phyloP scores from a whole-genome alignment of 2,329 filamentous ascomycete species.

The Pseudogymnoascus sp. region DNA sequence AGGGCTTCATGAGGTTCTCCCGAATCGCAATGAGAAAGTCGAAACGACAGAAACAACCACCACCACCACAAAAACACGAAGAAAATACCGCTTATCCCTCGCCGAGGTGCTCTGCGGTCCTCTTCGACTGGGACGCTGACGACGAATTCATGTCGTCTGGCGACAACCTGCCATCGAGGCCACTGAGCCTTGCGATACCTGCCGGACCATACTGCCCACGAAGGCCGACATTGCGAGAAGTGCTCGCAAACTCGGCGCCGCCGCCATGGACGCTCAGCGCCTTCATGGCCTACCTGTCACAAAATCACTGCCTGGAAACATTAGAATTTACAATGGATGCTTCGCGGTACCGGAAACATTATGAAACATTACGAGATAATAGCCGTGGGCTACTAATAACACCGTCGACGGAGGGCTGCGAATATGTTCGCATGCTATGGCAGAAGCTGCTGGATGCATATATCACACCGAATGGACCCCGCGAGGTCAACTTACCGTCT shows the following conservation, averaged over 20 bases:
- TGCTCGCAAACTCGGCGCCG: constrained; percentile 76
- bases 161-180: constrained; percentile 36
- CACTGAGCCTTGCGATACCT: constrained; percentile 39
- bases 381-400: constrained; percentile 34
- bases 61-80: constrained; percentile 23
- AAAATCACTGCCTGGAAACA: constrained; percentile 94
- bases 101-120: constrained; percentile 26
- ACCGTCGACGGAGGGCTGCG: constrained; percentile 26
- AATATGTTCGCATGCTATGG: constrained; percentile 74
- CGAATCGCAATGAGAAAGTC: constrained; percentile 30
- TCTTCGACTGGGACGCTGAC: constrained; percentile 38
- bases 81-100: constrained; percentile 20
- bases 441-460: constrained; percentile 82
- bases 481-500: constrained; percentile 85
- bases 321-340: constrained; percentile 95
- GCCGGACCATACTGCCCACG: constrained; percentile 46
- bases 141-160: constrained; percentile 42
- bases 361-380: constrained; percentile 35
- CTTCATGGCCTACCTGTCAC: constrained; percentile 93
- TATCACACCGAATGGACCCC: constrained; percentile 74
- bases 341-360: constrained; percentile 62
- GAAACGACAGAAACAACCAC: constrained; percentile 28
- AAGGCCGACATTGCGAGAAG: constrained; percentile 74
- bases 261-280: constrained; percentile 85
- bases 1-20: constrained; percentile 26